These are phyloP conservation scores for Globisporangium nagaii DNA, from an alignment of 352 stramenopile genomes.

Conservation along the genomic window DNA sequence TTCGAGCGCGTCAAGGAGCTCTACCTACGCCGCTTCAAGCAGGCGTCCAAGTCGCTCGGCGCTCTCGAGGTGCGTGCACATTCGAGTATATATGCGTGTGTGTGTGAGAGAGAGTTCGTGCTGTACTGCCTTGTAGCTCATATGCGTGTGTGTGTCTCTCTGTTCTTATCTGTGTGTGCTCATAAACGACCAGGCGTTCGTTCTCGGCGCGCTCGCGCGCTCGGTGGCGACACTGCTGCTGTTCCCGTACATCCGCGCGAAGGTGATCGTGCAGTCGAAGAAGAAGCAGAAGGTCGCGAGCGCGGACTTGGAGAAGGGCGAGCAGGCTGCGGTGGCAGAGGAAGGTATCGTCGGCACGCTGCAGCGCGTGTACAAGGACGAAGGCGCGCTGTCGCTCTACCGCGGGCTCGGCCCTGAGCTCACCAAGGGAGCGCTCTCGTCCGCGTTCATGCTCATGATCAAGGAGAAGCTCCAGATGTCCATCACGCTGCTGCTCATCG, in stretches of 20 bases:
- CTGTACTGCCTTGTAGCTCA: no score
- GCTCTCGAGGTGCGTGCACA: constrained; percentile 52
- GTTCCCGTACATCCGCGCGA: constrained; percentile 96
- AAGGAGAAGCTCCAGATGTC: constrained; percentile 96
- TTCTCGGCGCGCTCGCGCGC: constrained; percentile 91
- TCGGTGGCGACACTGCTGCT: constrained; percentile 94
- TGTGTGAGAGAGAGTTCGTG: no score
- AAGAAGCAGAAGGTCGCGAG: constrained; percentile 37
- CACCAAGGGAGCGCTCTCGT: constrained; percentile 93
- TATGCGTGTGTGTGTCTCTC: constrained; percentile 16
- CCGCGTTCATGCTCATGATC: constrained; percentile 96
- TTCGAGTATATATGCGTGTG: neutral
- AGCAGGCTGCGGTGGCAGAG: neutral
- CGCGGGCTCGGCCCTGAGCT: constrained; percentile 93
- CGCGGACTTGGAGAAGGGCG: constrained; percentile 9
- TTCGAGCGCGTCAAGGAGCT: constrained; percentile 89
- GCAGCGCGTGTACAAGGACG: constrained; percentile 71
- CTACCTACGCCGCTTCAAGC: constrained; percentile 63
- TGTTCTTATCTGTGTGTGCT: constrained; percentile 5
- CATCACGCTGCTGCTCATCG: constrained; percentile 79
- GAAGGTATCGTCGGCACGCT: constrained; percentile 76
- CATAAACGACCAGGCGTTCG: constrained; percentile 87
- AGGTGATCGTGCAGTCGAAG: constrained; percentile 92
- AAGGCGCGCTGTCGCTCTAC: constrained; percentile 89
- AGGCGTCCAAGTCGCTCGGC: constrained; percentile 42